Evolutionary conservation across 2,329 filamentous ascomycete genomes (phyloP).

Genomic region (Paecilomyces fulvus): DNA sequence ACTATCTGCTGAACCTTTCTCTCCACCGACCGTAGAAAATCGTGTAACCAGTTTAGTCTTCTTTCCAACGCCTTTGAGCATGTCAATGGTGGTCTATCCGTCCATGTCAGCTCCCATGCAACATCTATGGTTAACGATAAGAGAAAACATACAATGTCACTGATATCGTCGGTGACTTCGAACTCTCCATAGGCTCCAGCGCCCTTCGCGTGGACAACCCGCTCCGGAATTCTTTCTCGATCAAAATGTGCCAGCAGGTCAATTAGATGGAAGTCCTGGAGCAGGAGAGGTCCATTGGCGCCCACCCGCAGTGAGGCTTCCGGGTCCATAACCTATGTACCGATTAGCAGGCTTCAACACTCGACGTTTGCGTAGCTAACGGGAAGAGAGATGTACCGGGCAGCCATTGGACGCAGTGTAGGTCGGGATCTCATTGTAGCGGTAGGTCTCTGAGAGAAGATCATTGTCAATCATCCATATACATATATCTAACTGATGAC

Average conservation of each 20-base stretch:
- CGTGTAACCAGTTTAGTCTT: slow-evolving; percentile 58
- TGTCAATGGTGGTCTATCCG: slow-evolving; percentile 31
- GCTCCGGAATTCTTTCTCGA: slow-evolving; percentile 33
- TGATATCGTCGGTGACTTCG: slow-evolving; percentile 41
- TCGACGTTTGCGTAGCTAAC: background rate
- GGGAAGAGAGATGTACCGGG: slow-evolving; percentile 26
- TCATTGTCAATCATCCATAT: slow-evolving; percentile 1
- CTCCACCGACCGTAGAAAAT: slow-evolving; percentile 69
- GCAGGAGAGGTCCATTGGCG: slow-evolving; percentile 49
- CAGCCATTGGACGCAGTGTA: slow-evolving; percentile 55
- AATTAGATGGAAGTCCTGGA: slow-evolving; percentile 59
- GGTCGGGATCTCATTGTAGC: slow-evolving; percentile 50
- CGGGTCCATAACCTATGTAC: slow-evolving; percentile 41
- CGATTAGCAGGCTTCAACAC: slow-evolving; percentile 5
- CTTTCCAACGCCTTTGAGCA: slow-evolving; percentile 55
- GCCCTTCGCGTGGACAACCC: slow-evolving; percentile 37
- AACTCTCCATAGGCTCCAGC: slow-evolving; percentile 36
- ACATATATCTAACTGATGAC: no score
- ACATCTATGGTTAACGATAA: background rate
- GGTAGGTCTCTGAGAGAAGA: slow-evolving; percentile 28
- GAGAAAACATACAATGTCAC: slow-evolving; percentile 32
- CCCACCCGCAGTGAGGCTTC: slow-evolving; percentile 48
- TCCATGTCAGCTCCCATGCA: background rate
- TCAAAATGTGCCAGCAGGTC: slow-evolving; percentile 46
- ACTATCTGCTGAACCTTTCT: slow-evolving; percentile 62